phyloP scores from a whole-genome alignment of 805 yeast species.

The Cyberlindnera maritima region DNA sequence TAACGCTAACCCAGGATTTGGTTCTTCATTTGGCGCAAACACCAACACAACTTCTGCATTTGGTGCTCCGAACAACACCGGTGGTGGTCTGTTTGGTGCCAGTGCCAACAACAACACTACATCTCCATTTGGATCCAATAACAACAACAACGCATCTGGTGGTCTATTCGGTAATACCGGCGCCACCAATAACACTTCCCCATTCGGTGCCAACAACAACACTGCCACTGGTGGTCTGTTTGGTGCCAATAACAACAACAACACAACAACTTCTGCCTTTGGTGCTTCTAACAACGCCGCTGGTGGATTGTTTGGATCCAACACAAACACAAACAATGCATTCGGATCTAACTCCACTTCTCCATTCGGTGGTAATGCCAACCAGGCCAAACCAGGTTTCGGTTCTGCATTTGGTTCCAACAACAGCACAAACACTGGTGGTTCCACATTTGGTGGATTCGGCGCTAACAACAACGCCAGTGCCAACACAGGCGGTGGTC shows the following conservation, averaged over 20 bases:
- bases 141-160: conserved; percentile 1
- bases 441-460: too few relatives aligned
- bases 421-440: not conserved
- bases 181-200: conserved; percentile 9
- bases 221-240: conserved; percentile 6
- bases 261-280: too few relatives aligned
- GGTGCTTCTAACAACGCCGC: conserved; percentile 22
- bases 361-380: too few relatives aligned
- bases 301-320: conserved; percentile 44
- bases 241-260: conserved; percentile 11
- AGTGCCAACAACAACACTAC: not conserved
- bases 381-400: too few relatives aligned
- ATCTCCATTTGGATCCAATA: conserved; percentile 12
- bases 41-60: conserved; percentile 12
- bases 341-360: too few relatives aligned
- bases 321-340: conserved; percentile 21
- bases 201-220: conserved; percentile 6
- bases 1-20: conserved; percentile 4
- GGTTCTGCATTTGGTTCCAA: conserved; percentile 13
- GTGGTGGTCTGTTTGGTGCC: conserved; percentile 13
- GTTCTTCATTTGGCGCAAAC: conserved; percentile 11
- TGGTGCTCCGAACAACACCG: conserved; percentile 35
- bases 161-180: conserved; percentile 4
- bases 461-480: conserved; percentile 12
- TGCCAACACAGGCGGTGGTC: conserved; percentile 32